phyloP scores from a whole-genome alignment of 2,329 filamentous ascomycete species.

The Exophiala sp. region DNA sequence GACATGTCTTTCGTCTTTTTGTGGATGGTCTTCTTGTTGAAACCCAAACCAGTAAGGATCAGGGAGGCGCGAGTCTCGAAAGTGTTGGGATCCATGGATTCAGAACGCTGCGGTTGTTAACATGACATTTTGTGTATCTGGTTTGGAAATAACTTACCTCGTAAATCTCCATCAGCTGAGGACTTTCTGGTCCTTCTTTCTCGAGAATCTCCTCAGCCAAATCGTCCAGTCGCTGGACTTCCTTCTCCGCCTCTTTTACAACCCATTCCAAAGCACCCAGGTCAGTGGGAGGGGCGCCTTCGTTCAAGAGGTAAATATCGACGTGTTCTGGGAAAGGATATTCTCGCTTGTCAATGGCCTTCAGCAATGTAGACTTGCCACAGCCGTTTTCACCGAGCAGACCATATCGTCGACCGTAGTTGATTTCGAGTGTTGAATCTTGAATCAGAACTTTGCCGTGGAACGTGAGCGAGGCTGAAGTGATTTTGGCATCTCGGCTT shows the following conservation, averaged over 20 bases:
- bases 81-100: constrained; percentile 97
- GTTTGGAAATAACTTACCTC: constrained; percentile 62
- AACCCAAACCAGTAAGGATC: constrained; percentile 96
- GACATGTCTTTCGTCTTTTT: constrained; percentile 99
- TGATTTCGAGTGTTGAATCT: constrained; percentile 89
- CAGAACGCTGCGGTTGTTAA: constrained; percentile 70
- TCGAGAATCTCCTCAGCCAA: constrained; percentile 87
- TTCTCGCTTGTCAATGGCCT: constrained; percentile 89
- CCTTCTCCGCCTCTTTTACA: constrained; percentile 86
- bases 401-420: constrained; percentile 88
- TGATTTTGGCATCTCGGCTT: constrained; percentile 96
- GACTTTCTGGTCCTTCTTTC: constrained; percentile 85
- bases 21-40: constrained; percentile 96
- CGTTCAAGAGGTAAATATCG: constrained; percentile 97
- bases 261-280: constrained; percentile 96
- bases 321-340: constrained; percentile 94
- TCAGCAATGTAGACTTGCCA: constrained; percentile 96
- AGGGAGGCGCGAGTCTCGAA: constrained; percentile 94
- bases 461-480: constrained; percentile 88
- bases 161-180: constrained; percentile 87
- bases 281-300: constrained; percentile 86
- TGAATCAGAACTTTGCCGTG: constrained; percentile 95
- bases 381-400: constrained; percentile 98
- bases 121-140: neutral
- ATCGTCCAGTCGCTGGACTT: constrained; percentile 85